Evolutionary conservation across 495 filamentous ascomycete species (phyloP).

Genomic region (Talaromyces ruber): DNA sequence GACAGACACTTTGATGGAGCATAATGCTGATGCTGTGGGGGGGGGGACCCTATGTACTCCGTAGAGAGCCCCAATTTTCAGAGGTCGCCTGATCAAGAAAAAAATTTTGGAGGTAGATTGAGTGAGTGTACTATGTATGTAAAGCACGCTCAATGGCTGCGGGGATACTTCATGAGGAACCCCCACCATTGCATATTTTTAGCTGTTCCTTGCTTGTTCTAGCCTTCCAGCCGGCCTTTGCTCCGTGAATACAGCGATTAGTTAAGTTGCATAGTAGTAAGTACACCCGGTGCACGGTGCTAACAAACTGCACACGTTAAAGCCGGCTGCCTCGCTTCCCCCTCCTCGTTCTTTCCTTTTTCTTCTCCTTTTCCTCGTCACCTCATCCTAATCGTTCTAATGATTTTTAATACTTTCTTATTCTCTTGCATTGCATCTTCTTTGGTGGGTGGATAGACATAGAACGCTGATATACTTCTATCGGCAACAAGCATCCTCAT

Average conservation of each 20-base stretch:
- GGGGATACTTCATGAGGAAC: neutral
- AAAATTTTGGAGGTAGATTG: neutral
- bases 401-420: slow-evolving; percentile 3
- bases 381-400: neutral
- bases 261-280: no score
- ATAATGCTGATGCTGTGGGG: neutral
- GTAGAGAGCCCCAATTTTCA: neutral
- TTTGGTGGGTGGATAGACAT: neutral
- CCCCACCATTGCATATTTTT: neutral
- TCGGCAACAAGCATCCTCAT: neutral
- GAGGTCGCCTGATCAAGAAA: slow-evolving; percentile 7
- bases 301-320: no score
- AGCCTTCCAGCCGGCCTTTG: slow-evolving; percentile 3
- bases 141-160: neutral
- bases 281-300: no score
- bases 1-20: neutral
- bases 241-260: no score
- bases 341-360: slow-evolving; percentile 7
- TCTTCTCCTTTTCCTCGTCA: neutral
- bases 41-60: neutral
- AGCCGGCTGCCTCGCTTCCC: slow-evolving; percentile 1
- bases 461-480: neutral
- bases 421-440: neutral
- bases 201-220: neutral
- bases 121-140: neutral